Conservation (phyloP, 1,284 basidiomycete genomes). For the Cryptococcus sp. region DNA sequence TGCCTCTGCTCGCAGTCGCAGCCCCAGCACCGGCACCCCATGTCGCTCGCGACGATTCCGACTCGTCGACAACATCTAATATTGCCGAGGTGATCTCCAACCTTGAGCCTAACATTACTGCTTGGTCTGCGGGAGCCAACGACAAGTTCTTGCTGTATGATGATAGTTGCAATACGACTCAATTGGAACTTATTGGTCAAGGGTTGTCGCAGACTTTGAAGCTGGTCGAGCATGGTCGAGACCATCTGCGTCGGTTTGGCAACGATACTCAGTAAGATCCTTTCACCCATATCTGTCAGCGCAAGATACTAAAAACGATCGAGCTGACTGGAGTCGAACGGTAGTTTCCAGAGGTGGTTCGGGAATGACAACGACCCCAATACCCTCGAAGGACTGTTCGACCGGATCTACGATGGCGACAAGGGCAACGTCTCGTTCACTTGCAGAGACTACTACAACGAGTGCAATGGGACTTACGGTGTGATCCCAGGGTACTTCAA, state of each 20-base stretch:
- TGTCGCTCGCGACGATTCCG: not conserved
- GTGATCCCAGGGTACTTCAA: conserved; percentile 21
- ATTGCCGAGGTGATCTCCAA: not conserved
- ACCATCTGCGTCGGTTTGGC: conserved; percentile 17
- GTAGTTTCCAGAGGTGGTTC: conserved; percentile 21
- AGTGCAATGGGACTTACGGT: conserved; percentile 14
- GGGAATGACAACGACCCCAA: conserved; percentile 14
- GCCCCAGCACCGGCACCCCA: conserved; percentile 5
- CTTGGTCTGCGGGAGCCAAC: conserved; percentile 7
- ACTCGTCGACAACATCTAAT: not conserved
- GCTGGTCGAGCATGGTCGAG: conserved; percentile 15
- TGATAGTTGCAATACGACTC: conserved; percentile 13
- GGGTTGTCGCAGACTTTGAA: conserved; percentile 13
- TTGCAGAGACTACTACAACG: conserved; percentile 14
- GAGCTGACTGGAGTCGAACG: not conserved
- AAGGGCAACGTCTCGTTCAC: conserved; percentile 20
- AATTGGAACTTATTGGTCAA: conserved; percentile 15
- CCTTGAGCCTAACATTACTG: conserved; percentile 6
- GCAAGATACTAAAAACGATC: not conserved
- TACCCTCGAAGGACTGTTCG: conserved; percentile 14
- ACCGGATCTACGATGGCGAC: conserved; percentile 17
- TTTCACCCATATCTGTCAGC: not conserved
- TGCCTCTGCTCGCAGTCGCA: not conserved
- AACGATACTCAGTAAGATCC: conserved; percentile 14
- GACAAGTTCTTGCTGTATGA: too few species aligned